Base-by-base conservation (phyloP, 2,329 filamentous ascomycete species). In the Tolypocladium cylindrosporum region DNA sequence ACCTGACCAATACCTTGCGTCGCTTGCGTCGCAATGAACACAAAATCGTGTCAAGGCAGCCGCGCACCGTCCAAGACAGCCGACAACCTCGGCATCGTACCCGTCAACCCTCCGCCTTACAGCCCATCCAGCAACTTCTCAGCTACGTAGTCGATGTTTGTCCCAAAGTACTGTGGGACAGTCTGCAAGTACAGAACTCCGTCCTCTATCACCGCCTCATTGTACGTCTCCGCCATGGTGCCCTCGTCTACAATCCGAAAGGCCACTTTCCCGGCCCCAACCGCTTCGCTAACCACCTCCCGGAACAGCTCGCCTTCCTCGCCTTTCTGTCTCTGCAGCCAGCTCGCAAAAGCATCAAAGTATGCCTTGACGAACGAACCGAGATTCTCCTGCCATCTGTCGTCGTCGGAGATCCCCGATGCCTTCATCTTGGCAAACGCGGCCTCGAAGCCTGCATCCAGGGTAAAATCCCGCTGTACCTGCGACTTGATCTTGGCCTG, bases 181-280 rank as follows among this genome's bases (percentile, higher is more conserved):
- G 58, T 74, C 73, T 81, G 78, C 19, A 84, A 64, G 58, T 78
- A 79, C 21, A 82, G 66, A 37, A 75, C 67, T 1, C 78, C 79
- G 43, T 77, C 75, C 63, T 82, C 78, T 37, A 82, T 58, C 2
- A 76, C 68, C 21, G 67, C 65, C 71, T 83, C 79, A 61, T 75
- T 72, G 59, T 80, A 81, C 14, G 65, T 69, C 7, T 61, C 66
- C 57, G 73, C 71, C 10, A 64, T 60, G 61, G 68, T 63, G 45
- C 78, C 69, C 63, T 73, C 70, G 54, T 79, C 77, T 3, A 80
- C 77, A 42, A 82, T 63, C 36, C 78, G 72, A 61, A 82, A 73
- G 21, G 65, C 70, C 21, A 81, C 65, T 62, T 74, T 71, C 43
- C 68, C 71, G 62, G 70, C 75, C 11, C 72, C 69, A n/a, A 80